Evolutionary conservation across 495 filamentous ascomycete species (phyloP), one percentile per base, ranked within the genome.

Genomic region (Penicillium atrosanguineum): DNA sequence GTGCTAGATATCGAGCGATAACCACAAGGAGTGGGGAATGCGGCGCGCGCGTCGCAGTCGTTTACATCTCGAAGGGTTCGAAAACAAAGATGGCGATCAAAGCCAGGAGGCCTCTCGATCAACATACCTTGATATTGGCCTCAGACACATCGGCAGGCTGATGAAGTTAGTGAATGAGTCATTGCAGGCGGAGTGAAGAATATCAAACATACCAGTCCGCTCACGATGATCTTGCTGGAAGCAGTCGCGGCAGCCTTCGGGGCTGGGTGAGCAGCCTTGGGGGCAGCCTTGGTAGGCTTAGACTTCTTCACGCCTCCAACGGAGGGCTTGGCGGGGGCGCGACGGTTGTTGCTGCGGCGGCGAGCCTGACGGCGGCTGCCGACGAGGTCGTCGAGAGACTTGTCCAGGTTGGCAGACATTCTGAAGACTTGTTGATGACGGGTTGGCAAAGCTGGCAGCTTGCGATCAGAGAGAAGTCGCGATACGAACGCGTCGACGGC

Each of bases 71-170:
- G 64, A 68, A 65, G 59, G 64, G 71, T 64, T 74, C 67, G 69
- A 75, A 63, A 76, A 64, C 62, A 71, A 61, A 73, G 64, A 74
- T 68, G 75, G 73, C 80, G 76, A 78, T 71, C 69, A 75, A 75
- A 72, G 73, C 79, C 70, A 80, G 69, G 74, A 68, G 74, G 73
- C 75, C 80, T 81, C 69, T 79, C 71, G 69, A 74, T 87, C 84
- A 90, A 97, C 94, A 91, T 98, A 98, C 94, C 95, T 97, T 97
- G 79, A 98, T 91, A 84, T 90, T 88, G 72, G 68, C 75, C 79
- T 97, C 94, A 77, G 82, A 87, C 72, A 98, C 90, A 87, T 98
- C 94, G 76, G 82, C 80, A 68, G 94, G 94, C 91, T 97, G 58
- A 15, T 38, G 15, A 48, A 48, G 70, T 90, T 81, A 91, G 85